phyloP scores from a whole-genome alignment of 2,329 filamentous ascomycete species.

The Westerdykella ornata region DNA sequence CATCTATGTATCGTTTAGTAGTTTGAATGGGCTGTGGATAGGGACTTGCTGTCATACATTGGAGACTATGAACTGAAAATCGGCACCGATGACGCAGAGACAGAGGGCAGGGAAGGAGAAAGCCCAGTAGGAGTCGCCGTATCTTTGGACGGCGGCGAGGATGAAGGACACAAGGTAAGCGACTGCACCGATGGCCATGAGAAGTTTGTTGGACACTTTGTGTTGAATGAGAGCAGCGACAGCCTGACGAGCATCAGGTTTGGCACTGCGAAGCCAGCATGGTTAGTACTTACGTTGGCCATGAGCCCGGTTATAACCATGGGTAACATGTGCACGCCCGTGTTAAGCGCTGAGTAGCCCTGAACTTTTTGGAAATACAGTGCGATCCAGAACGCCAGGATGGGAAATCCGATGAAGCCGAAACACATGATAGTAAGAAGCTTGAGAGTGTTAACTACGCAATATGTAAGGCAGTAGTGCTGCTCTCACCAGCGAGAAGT shows the following conservation, averaged over 20 bases:
- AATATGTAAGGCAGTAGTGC: neutral
- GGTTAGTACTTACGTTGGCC: constrained; percentile 44
- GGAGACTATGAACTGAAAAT: constrained; percentile 64
- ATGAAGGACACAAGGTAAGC: constrained; percentile 44
- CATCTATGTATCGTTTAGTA: constrained; percentile 43
- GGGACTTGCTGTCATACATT: constrained; percentile 45
- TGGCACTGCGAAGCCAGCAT: neutral
- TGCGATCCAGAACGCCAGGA: constrained; percentile 56
- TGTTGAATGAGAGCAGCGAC: constrained; percentile 58
- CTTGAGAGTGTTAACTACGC: constrained; percentile 23
- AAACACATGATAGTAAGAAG: constrained; percentile 52
- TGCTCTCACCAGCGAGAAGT: constrained; percentile 54
- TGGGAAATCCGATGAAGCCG: constrained; percentile 58
- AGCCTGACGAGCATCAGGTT: constrained; percentile 23
- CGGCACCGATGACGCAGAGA: constrained; percentile 58
- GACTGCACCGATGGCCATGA: constrained; percentile 50
- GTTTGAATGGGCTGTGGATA: neutral
- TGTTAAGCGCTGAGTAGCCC: constrained; percentile 48
- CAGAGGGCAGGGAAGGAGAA: constrained; percentile 57
- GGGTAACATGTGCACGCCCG: constrained; percentile 59
- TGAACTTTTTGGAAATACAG: constrained; percentile 58
- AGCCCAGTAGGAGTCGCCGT: constrained; percentile 56
- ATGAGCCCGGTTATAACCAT: constrained; percentile 57
- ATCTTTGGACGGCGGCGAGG: constrained; percentile 52
- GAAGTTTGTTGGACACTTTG: constrained; percentile 56